Base-by-base conservation (phyloP, 2,329 filamentous ascomycete genomes). In the Zymoseptoria crescenta region DNA sequence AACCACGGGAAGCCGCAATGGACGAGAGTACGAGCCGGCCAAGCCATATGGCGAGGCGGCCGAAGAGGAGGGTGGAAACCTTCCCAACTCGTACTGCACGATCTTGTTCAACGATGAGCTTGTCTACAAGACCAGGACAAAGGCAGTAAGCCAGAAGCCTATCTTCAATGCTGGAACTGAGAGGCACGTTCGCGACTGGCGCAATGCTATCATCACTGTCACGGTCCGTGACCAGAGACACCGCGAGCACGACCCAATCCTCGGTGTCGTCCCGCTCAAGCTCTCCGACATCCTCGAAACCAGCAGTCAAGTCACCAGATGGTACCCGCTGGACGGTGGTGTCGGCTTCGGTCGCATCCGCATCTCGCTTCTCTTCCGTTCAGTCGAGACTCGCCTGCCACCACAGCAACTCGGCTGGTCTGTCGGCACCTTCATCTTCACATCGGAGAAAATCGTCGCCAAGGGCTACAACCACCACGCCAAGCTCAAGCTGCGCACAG, bases 101-200 rank as follows among this genome's bases (percentile, higher is more conserved):
- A 92, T 99, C 57, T 76, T 94, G 9, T 80, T 89, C 73, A 96
- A 96, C 66, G 93, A 97, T 69, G 86, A 95, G 68, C 75, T 96
- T 76, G 80, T 91, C 19, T 97, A 96, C 79, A 91, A 93, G 70
- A 97, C 93, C n/a, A 85, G 94, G 69, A 85, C 90, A 41, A 97
- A 99, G 79, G 92, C 92, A 3, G 88, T 96, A 7, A 95, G 89
- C 41, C 95, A 90, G 56, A 92, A 95, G 72, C 94, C 94, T 1
- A 96, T 97, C 64, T 97, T 96, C 81, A 96, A 97, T 67, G 92
- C 94, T 2, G 93, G 93, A 60, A 96, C 92, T 0, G 94, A 99
- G 71, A 84, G 88, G 10, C 97, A 97, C 68, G 79, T 97, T 29
- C 87, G 93, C 21, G 93, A 99, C 70, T 99, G 94, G 94, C 83